A percentile compares a stretch with the other conserved stretches of the same genome.
These are phyloP conservation scores for Luffa acutangula DNA, from an alignment of 306 rosid genomes.

Conservation along the genomic window DNA sequence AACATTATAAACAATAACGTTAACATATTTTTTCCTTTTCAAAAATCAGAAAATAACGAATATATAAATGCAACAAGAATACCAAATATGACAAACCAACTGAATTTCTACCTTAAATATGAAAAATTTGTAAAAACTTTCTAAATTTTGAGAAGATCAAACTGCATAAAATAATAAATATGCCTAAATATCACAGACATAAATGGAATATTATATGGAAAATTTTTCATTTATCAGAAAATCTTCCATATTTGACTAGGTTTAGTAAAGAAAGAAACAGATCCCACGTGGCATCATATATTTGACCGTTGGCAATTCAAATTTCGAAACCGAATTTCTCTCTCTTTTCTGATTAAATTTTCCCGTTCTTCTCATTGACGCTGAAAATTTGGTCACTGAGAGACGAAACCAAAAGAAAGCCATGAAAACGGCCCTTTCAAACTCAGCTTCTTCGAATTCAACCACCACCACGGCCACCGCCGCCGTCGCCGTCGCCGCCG, in stretches of 20 bases:
- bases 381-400: not conserved
- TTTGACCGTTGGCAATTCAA: slow-evolving; percentile 63
- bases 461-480: slow-evolving; percentile 4
- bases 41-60: not conserved
- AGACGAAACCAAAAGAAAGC: slow-evolving; percentile 1
- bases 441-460: slow-evolving; percentile 27
- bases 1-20: no score
- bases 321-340: slow-evolving; percentile 13
- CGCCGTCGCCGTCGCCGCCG: slow-evolving; percentile 2
- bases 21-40: not conserved
- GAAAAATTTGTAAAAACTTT: not conserved
- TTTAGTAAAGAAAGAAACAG: not conserved
- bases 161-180: not conserved
- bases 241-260: not conserved
- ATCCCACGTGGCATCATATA: not conserved
- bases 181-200: not conserved
- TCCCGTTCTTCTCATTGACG: not conserved
- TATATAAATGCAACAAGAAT: not conserved
- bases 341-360: not conserved
- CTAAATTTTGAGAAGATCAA: not conserved
- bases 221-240: not conserved
- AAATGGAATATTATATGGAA: not conserved
- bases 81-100: not conserved
- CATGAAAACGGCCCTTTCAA: slow-evolving; percentile 22
- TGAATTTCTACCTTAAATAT: not conserved